Percentiles rank a stretch among this genome's conserved stretches.
Evolutionary conservation across 1,284 basidiomycete species (phyloP).

Genomic region (Retiboletus flavoniger): DNA sequence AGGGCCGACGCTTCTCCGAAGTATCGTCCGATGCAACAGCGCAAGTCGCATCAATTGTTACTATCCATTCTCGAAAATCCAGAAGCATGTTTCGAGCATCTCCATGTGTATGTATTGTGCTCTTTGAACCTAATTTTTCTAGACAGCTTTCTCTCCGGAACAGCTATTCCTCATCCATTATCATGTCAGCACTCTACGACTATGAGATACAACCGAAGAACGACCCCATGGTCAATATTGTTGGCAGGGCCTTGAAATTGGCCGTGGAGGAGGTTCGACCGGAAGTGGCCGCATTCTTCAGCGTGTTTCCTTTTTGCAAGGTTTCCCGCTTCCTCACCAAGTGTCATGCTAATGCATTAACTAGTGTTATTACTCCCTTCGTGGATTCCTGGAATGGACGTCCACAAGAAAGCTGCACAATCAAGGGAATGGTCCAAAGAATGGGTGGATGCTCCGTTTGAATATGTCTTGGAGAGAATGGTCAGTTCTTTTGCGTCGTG

Average conservation of each 20-base stretch:
- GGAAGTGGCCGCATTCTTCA: constrained; percentile 18
- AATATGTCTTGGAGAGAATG: constrained; percentile 12
- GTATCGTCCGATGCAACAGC: constrained; percentile 23
- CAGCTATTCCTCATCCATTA: constrained; percentile 24
- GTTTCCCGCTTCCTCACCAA: background rate
- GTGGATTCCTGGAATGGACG: constrained; percentile 21
- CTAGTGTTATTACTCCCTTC: constrained; percentile 21
- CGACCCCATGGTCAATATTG: constrained; percentile 18
- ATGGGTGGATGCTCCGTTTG: constrained; percentile 28
- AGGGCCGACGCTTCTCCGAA: constrained; percentile 7
- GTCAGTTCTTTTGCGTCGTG: constrained; percentile 6
- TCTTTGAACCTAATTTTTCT: background rate
- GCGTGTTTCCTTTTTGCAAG: constrained; percentile 15
- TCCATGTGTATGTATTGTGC: constrained; percentile 11
- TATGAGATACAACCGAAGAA: constrained; percentile 18
- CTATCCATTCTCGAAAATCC: constrained; percentile 16
- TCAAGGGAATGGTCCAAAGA: constrained; percentile 15
- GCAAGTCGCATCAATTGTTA: constrained; percentile 17
- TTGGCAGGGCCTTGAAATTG: constrained; percentile 20
- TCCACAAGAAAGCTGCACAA: constrained; percentile 18
- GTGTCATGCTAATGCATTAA: background rate
- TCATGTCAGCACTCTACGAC: constrained; percentile 26
- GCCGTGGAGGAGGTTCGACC: constrained; percentile 21
- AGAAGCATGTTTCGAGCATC: constrained; percentile 12
- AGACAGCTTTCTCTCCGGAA: background rate